These are phyloP conservation scores for Syzygium aromaticum DNA, from an alignment of 345 rosid genomes.

Conservation along the genomic window DNA sequence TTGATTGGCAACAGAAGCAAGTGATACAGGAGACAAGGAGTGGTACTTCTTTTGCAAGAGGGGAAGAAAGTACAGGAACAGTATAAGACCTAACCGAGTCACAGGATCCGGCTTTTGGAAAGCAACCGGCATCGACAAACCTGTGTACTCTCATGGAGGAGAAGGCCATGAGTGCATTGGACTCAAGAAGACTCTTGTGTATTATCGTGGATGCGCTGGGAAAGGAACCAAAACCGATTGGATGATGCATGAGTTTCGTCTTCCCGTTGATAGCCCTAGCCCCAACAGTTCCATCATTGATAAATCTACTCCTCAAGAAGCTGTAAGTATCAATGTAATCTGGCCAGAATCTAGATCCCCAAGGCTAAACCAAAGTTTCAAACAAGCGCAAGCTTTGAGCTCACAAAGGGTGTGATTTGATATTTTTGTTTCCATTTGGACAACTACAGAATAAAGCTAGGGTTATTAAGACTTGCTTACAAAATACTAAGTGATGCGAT, in stretches of 20 bases:
- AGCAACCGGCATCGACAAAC: constrained; percentile 94
- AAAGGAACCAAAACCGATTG: constrained; percentile 96
- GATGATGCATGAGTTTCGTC: constrained; percentile 99
- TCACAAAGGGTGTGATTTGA: not conserved
- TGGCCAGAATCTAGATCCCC: not conserved
- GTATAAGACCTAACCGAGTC: constrained; percentile 88
- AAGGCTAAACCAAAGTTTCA: not conserved
- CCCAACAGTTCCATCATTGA: constrained; percentile 1
- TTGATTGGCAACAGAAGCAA: constrained; percentile 17
- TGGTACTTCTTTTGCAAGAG: constrained; percentile 84
- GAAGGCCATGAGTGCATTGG: constrained; percentile 51
- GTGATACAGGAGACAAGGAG: constrained; percentile 42
- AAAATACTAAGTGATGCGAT: not conserved
- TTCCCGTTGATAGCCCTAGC: constrained; percentile 20
- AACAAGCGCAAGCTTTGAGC: not conserved
- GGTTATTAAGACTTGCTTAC: not conserved
- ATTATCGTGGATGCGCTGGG: constrained; percentile 83
- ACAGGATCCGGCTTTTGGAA: constrained; percentile 97
- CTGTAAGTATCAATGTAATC: constrained; percentile 36
- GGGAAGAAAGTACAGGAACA: constrained; percentile 87
- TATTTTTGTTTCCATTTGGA: not conserved
- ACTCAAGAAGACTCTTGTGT: constrained; percentile 84
- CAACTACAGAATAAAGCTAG: not conserved
- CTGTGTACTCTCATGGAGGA: constrained; percentile 29
- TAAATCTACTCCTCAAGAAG: constrained; percentile 31